These are phyloP conservation scores for Candolleomyces efflorescens DNA, from an alignment of 768 basidiomycete species.

Conservation along the genomic window DNA sequence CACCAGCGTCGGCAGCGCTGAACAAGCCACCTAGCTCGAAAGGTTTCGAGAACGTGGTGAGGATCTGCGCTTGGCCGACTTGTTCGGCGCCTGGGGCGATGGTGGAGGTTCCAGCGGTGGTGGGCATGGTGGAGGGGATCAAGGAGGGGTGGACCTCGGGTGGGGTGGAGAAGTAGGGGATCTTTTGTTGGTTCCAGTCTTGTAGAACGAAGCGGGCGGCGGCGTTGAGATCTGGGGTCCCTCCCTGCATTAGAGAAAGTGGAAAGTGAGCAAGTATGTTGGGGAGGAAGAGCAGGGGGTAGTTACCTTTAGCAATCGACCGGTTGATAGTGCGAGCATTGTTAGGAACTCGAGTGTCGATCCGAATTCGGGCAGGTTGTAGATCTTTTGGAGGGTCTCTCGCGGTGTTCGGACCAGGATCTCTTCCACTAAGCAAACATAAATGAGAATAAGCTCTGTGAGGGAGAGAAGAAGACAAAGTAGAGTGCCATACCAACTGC, in stretches of 20 bases:
- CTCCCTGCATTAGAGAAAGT: conserved; percentile 41
- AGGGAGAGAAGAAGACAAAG: not conserved
- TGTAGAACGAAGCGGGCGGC: conserved; percentile 78
- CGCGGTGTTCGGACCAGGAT: conserved; percentile 71
- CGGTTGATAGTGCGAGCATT: conserved; percentile 80
- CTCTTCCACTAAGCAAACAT: conserved; percentile 64
- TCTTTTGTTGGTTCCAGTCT: conserved; percentile 97
- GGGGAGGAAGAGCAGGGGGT: no score
- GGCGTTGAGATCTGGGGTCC: conserved; percentile 82
- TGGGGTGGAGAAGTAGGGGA: conserved; percentile 82
- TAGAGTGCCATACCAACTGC: conserved; percentile 65
- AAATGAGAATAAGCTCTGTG: not conserved
- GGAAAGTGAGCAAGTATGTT: no score
- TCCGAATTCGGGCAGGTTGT: conserved; percentile 73
- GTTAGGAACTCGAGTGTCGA: conserved; percentile 83
- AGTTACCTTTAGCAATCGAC: conserved; percentile 64
- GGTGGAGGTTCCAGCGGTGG: conserved; percentile 20
- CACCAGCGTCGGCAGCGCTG: conserved; percentile 75
- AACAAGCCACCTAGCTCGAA: conserved; percentile 82
- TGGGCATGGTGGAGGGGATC: conserved; percentile 43
- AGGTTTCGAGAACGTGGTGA: conserved; percentile 65
- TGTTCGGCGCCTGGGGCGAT: conserved; percentile 74
- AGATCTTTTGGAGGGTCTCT: conserved; percentile 76
- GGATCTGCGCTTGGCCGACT: conserved; percentile 77
- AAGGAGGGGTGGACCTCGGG: conserved; percentile 76